Evolutionary conservation across 2,329 filamentous ascomycete genomes (phyloP).

Genomic region (Calonectria naviculata): DNA sequence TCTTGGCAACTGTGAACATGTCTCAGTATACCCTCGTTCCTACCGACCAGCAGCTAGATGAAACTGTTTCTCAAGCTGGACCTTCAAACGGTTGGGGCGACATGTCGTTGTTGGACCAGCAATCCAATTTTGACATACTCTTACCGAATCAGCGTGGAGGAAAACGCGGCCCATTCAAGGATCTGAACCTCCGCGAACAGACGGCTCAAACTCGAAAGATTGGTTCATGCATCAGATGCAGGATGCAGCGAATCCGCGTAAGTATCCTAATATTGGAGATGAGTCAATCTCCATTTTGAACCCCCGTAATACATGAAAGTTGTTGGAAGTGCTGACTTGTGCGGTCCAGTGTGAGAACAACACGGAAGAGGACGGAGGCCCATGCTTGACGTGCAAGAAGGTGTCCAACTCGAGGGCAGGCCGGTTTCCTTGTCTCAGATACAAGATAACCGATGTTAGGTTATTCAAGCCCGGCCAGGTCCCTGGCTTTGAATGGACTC

Average conservation of each 20-base stretch:
- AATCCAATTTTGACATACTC: conserved; percentile 42
- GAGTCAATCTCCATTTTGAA: background rate
- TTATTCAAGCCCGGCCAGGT: conserved; percentile 70
- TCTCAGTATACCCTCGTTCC: conserved; percentile 32
- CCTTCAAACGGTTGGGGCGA: conserved; percentile 32
- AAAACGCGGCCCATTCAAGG: conserved; percentile 65
- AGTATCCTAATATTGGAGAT: conserved; percentile 41
- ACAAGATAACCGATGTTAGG: conserved; percentile 68
- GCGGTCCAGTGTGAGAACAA: conserved; percentile 62
- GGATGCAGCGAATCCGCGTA: conserved; percentile 72
- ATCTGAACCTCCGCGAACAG: conserved; percentile 60
- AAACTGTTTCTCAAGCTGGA: conserved; percentile 18
- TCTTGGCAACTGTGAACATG: conserved; percentile 22
- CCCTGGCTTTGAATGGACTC: conserved; percentile 69
- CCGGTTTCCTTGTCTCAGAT: conserved; percentile 68
- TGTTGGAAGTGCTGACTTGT: conserved; percentile 17
- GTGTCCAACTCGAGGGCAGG: conserved; percentile 61
- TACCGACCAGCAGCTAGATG: conserved; percentile 20
- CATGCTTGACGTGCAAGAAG: conserved; percentile 66
- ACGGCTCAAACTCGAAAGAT: conserved; percentile 69
- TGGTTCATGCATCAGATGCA: conserved; percentile 69
- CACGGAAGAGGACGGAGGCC: conserved; percentile 56
- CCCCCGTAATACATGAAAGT: background rate
- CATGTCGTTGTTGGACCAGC: conserved; percentile 33
- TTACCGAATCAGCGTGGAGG: conserved; percentile 46